These are phyloP conservation scores for Crepidotus variabilis DNA, from an alignment of 768 basidiomycete genomes.

Conservation along the genomic window DNA sequence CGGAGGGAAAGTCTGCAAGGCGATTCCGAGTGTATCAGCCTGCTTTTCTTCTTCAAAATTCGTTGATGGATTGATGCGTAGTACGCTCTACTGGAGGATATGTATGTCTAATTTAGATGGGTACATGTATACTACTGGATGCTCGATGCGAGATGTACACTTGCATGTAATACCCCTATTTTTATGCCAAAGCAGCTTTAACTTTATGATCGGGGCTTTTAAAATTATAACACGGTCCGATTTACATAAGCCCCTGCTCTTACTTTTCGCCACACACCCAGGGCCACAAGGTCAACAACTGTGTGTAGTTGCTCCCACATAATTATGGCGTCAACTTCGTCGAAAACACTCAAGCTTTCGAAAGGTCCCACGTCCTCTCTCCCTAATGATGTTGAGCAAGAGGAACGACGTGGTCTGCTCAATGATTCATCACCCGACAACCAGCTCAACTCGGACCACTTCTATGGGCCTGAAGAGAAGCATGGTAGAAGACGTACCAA, in stretches of 20 bases:
- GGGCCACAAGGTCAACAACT: too few species aligned
- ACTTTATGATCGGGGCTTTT: too few species aligned
- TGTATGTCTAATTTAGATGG: background rate
- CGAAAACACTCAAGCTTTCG: background rate
- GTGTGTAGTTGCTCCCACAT: background rate
- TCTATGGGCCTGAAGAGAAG: constrained; percentile 2
- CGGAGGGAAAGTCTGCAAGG: background rate
- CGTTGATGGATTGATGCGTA: background rate
- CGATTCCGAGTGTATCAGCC: background rate
- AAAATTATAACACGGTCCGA: too few species aligned
- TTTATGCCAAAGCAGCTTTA: too few species aligned
- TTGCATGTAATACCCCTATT: too few species aligned
- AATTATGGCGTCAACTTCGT: background rate
- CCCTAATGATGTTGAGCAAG: background rate
- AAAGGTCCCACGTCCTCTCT: background rate
- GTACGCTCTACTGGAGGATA: too few species aligned
- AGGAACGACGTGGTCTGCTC: constrained; percentile 6
- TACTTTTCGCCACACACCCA: too few species aligned
- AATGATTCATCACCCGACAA: background rate
- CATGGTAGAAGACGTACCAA: constrained; percentile 31
- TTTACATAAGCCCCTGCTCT: too few species aligned
- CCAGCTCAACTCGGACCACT: background rate
- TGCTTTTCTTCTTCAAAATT: background rate
- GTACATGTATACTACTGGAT: background rate
- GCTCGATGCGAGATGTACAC: background rate